Conservation (phyloP, 148 eudicot genomes). For the Salicornia ramosissima region DNA sequence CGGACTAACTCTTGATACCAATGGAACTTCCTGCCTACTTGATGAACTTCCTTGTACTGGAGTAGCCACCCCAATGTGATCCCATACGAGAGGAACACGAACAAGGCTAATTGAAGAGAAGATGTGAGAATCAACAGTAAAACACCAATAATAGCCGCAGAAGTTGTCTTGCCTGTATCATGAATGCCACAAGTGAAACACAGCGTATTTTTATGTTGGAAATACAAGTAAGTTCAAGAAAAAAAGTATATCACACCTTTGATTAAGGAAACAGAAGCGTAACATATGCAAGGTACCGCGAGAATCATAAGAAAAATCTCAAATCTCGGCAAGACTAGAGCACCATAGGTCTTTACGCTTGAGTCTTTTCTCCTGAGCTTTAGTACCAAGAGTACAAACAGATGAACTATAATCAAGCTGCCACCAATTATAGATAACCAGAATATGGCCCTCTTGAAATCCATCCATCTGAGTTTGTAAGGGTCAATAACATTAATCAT, state of each 20-base stretch:
- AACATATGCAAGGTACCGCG: constrained; percentile 73
- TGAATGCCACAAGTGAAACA: constrained; percentile 6
- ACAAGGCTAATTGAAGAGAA: constrained; percentile 44
- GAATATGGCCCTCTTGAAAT: constrained; percentile 74
- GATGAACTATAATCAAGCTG: constrained; percentile 57
- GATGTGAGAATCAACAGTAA: constrained; percentile 46
- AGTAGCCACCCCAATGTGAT: constrained; percentile 80
- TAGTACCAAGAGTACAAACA: constrained; percentile 41
- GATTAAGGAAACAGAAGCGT: constrained; percentile 61
- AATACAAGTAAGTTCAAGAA: not conserved
- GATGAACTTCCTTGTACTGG: constrained; percentile 88
- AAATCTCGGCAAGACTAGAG: constrained; percentile 77
- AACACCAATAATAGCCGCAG: constrained; percentile 49
- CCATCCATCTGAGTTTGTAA: constrained; percentile 63
- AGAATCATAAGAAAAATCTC: constrained; percentile 73
- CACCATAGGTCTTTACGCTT: constrained; percentile 50
- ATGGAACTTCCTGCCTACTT: constrained; percentile 59
- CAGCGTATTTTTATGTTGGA: too few species aligned
- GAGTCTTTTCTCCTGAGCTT: constrained; percentile 41
- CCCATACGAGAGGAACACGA: constrained; percentile 72
- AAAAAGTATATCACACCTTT: constrained; percentile 39
- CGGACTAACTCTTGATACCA: constrained; percentile 83
- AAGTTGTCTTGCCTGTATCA: constrained; percentile 52
- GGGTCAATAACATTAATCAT: not conserved
- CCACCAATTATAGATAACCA: constrained; percentile 79